Conservation (phyloP, 306 rosid species). For the Sesbania bispinosa region DNA sequence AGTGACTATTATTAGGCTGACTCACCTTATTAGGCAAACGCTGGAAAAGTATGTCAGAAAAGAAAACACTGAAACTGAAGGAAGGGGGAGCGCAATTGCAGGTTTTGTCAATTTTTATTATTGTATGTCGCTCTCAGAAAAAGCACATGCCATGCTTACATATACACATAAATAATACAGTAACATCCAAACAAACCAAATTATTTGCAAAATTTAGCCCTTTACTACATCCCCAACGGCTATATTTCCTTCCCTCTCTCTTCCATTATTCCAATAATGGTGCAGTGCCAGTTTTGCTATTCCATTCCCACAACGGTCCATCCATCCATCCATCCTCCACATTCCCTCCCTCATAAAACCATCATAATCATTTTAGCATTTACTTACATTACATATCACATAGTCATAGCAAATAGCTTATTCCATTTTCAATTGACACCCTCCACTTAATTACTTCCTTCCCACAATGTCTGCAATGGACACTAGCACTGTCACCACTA, state of each 20-base stretch:
- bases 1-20: not conserved
- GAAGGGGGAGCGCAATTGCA: conserved; percentile 23
- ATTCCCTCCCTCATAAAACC: conserved; percentile 20
- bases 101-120: not conserved
- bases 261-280: conserved; percentile 9
- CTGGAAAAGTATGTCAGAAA: not conserved
- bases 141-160: conserved; percentile 35
- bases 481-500: not conserved
- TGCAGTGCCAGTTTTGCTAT: not conserved
- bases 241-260: conserved; percentile 20
- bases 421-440: not conserved
- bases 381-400: not conserved
- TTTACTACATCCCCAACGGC: conserved; percentile 32
- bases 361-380: not conserved
- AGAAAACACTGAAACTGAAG: not conserved
- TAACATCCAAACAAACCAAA: not conserved
- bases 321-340: not conserved
- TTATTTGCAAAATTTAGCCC: not conserved
- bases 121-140: conserved; percentile 15
- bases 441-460: not conserved
- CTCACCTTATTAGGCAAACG: not conserved
- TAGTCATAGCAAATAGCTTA: too few relatives aligned
- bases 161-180: not conserved
- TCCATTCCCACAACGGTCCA: conserved; percentile 24
- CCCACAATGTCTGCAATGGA: conserved; percentile 39